Evolutionary conservation across 208 protist species (phyloP).

Genomic region (Leishmania major): DNA sequence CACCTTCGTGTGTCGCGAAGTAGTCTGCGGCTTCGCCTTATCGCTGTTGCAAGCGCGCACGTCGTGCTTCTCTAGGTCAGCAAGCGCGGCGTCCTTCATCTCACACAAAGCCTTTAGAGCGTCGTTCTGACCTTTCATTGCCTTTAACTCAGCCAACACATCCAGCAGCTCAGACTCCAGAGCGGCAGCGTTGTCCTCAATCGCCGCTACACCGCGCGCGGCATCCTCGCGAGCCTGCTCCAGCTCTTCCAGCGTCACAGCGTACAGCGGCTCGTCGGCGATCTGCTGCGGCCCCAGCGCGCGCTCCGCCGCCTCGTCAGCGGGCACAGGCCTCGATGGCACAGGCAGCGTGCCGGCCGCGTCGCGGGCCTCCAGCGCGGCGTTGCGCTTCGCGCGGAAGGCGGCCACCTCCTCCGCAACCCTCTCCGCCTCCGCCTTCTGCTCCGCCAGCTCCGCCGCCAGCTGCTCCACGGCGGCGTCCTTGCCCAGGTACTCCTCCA

Average conservation of each 20-base stretch:
- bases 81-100: too few relatives aligned
- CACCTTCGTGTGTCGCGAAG: background rate
- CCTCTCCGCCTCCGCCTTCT: constrained; percentile 5
- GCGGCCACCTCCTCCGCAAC: constrained; percentile 1
- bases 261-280: constrained; percentile 21
- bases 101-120: constrained; percentile 8
- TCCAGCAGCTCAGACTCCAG: constrained; percentile 27
- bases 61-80: constrained; percentile 30
- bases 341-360: constrained; percentile 32
- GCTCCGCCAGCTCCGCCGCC: constrained; percentile 23
- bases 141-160: constrained; percentile 32
- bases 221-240: constrained; percentile 10
- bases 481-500: background rate
- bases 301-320: constrained; percentile 19
- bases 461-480: background rate
- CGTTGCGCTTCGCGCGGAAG: constrained; percentile 27
- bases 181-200: constrained; percentile 9
- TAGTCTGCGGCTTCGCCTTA: constrained; percentile 4
- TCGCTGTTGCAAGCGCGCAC: constrained; percentile 24
- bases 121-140: constrained; percentile 20
- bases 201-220: background rate
- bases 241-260: constrained; percentile 28
- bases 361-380: constrained; percentile 27
- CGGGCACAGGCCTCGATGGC: constrained; percentile 13
- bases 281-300: constrained; percentile 18